These are phyloP conservation scores for Selaginella moellendorffii DNA, from an alignment of 75 land plant species.

Conservation along the genomic window DNA sequence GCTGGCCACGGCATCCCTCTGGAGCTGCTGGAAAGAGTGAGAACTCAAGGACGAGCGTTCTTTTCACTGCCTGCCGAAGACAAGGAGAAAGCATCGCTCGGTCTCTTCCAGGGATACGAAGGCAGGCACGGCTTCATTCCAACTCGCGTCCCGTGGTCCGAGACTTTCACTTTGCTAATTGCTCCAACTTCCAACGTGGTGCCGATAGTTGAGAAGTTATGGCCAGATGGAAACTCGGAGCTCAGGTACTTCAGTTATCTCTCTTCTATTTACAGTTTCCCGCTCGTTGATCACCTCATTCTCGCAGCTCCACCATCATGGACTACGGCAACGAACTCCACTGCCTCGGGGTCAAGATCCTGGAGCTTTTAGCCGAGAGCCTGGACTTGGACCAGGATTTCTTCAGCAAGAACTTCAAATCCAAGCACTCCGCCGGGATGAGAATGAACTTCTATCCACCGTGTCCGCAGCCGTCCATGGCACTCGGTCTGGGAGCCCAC, in stretches of 20 bases:
- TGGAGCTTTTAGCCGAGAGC: constrained; percentile 4
- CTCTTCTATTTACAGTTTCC: too few species aligned
- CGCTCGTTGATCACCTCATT: too few species aligned
- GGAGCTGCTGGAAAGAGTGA: not conserved
- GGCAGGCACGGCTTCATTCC: constrained; percentile 1
- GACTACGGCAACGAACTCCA: not conserved
- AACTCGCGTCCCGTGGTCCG: constrained; percentile 4
- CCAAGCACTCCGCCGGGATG: not conserved
- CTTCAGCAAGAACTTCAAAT: constrained; percentile 2
- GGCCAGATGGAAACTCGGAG: constrained; percentile 5
- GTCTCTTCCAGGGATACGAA: constrained; percentile 6
- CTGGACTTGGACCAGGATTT: not conserved
- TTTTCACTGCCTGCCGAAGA: constrained; percentile 5
- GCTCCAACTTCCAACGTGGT: constrained; percentile 3
- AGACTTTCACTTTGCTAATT: not conserved
- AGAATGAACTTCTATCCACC: constrained; percentile 3
- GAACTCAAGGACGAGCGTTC: not conserved
- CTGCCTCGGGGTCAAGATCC: not conserved
- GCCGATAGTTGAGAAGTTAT: constrained; percentile 1
- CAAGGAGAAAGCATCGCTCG: not conserved
- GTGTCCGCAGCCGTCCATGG: not conserved
- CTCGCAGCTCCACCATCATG: not conserved
- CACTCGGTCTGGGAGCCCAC: constrained; percentile 1
- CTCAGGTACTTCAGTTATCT: not conserved
- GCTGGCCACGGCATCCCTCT: constrained; percentile 1